A percentile compares a stretch with the other conserved stretches of the same genome.
These are phyloP conservation scores for Candida maltosa DNA, from an alignment of 805 yeast species.

Conservation along the genomic window DNA sequence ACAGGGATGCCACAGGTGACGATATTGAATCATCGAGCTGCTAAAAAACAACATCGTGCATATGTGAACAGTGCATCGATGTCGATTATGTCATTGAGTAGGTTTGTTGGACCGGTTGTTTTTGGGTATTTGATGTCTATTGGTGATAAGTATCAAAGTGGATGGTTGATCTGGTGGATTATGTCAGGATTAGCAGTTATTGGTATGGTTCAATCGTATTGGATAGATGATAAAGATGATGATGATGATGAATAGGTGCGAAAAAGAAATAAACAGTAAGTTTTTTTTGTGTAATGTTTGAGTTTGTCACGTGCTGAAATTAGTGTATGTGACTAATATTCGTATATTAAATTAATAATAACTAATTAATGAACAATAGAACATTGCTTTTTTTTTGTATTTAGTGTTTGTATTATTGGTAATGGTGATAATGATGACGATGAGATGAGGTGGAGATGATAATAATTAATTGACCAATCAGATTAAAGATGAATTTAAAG, in stretches of 20 bases:
- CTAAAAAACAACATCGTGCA: slow-evolving; percentile 53
- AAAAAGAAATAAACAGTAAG: background rate
- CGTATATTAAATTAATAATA: too few relatives aligned
- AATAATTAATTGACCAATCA: too few relatives aligned
- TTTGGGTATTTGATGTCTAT: slow-evolving; percentile 48
- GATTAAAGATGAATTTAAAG: too few relatives aligned
- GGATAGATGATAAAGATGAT: background rate
- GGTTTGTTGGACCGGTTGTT: slow-evolving; percentile 53
- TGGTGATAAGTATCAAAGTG: slow-evolving; percentile 20
- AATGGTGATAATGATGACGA: too few relatives aligned
- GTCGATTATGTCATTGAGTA: slow-evolving; percentile 50
- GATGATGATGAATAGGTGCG: slow-evolving; percentile 1
- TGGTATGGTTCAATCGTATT: slow-evolving; percentile 4
- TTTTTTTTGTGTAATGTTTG: too few relatives aligned
- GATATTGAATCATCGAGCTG: slow-evolving; percentile 51
- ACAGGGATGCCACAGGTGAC: slow-evolving; percentile 52
- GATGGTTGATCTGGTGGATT: slow-evolving; percentile 30
- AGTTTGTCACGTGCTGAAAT: too few relatives aligned
- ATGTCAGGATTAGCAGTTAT: slow-evolving; percentile 20
- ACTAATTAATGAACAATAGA: too few relatives aligned
- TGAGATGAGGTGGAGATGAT: too few relatives aligned
- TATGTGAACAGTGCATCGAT: slow-evolving; percentile 57
- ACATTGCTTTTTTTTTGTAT: too few relatives aligned
- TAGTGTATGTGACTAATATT: too few relatives aligned
- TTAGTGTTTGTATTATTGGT: too few relatives aligned